Evolutionary conservation across 2,329 filamentous ascomycete genomes (phyloP), one percentile per base, ranked within the genome.

Genomic region (Hypocrella siamensis): DNA sequence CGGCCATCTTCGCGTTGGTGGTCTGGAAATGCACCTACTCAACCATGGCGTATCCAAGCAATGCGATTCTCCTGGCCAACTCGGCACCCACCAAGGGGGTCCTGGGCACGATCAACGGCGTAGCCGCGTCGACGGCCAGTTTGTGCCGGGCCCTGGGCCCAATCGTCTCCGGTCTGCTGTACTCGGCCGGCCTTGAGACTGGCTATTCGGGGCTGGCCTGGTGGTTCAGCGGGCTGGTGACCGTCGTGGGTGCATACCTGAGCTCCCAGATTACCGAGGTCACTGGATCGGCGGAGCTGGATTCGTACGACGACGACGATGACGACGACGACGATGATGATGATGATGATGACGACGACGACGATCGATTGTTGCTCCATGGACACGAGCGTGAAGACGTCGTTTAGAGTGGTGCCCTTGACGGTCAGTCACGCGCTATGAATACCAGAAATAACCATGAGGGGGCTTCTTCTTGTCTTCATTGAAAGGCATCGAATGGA

Each of bases 21-120:
- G 68, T 93, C 41, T 84, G 81, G 76, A 96, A 94, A 56, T 93
- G 92, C 49, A 92, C 84, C 0, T 85, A 90, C 45, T 76, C 88
- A 44, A 86, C 84, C 28, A 76, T 94, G 56, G 79, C 86, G 0
- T 96, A 93, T 54, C 90, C 90, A 9, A 82, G 80, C 45, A 85
- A 86, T 42, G 79, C 79, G 9, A 92, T 96, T 35, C 72, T 98
- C 35, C 69, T 93, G 19, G 81, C 84, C 37, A 93, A 96, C 53
- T 79, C 84, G 12, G 81, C 86, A 0, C 83, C 85, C 0, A 86
- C 79, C 6, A 79, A 79, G 34, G 70, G 82, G 31, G 80, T 92
- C 1, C 72, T 96, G 2, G 90, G 90, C 3, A 86, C 81, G 1
- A 79, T 98, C 53, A 96, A 96, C 46, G 90, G 90, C 14, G 78